Percentiles rank a stretch among this genome's conserved stretches.
Evolutionary conservation across 2,329 filamentous ascomycete species (phyloP).

Genomic region (Exophiala dermatitidis): DNA sequence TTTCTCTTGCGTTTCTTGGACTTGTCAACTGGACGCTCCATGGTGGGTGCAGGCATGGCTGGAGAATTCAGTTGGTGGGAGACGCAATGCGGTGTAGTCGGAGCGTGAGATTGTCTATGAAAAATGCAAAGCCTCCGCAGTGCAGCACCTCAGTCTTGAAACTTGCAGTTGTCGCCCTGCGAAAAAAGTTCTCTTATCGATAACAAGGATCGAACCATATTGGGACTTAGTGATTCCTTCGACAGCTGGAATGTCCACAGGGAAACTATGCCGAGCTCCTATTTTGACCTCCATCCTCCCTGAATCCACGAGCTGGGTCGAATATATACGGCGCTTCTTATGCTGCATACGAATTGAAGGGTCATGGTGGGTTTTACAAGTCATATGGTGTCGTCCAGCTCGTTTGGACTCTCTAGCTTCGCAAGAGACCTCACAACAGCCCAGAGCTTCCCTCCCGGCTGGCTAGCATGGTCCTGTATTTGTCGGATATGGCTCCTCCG

Average conservation of each 20-base stretch:
- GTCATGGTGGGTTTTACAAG: too few relatives aligned
- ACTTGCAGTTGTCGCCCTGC: background rate
- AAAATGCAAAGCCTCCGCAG: background rate
- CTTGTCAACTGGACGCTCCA: constrained; percentile 13
- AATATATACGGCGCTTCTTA: background rate
- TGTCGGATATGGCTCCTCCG: too few relatives aligned
- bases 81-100: background rate
- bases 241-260: too few relatives aligned
- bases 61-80: background rate
- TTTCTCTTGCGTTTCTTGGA: constrained; percentile 43
- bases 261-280: background rate
- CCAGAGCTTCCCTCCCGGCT: too few relatives aligned
- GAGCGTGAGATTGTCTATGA: background rate
- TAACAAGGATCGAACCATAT: background rate
- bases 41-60: background rate
- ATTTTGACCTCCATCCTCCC: background rate
- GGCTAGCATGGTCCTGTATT: too few relatives aligned
- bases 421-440: too few relatives aligned
- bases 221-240: background rate
- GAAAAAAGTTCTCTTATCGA: constrained; percentile 1
- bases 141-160: background rate
- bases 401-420: too few relatives aligned
- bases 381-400: background rate
- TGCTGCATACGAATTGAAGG: too few relatives aligned
- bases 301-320: background rate